These are phyloP conservation scores for Avena atlantica DNA, from an alignment of 176 grass and related monocot species.

Conservation along the genomic window DNA sequence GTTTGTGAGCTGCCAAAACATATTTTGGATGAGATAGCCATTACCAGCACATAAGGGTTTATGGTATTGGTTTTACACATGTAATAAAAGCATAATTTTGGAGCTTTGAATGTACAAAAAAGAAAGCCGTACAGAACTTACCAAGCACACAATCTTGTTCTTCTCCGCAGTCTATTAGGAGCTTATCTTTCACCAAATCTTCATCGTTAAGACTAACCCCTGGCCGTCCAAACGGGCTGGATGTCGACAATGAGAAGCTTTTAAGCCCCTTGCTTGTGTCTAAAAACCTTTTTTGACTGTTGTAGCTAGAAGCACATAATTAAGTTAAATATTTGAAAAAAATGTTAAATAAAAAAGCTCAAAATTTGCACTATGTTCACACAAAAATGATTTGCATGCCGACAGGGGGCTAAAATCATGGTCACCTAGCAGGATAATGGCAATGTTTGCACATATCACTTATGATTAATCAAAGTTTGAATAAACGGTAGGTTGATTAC, in stretches of 20 bases:
- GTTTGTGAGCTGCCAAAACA: slow-evolving; percentile 12
- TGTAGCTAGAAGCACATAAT: slow-evolving; percentile 24
- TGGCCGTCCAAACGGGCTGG: slow-evolving; percentile 51
- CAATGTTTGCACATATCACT: background rate
- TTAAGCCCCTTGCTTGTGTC: slow-evolving; percentile 39
- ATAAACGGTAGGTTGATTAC: background rate
- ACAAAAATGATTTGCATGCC: background rate
- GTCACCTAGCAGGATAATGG: background rate
- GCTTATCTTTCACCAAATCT: slow-evolving; percentile 50
- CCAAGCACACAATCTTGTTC: slow-evolving; percentile 82
- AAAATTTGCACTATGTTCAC: background rate
- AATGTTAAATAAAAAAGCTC: background rate
- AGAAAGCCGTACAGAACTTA: slow-evolving; percentile 47
- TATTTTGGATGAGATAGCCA: slow-evolving; percentile 18
- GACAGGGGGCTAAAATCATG: background rate
- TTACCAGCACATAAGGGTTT: background rate
- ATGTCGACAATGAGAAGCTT: slow-evolving; percentile 43
- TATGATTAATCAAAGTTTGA: background rate
- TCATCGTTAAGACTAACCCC: slow-evolving; percentile 50
- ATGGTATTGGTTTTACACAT: background rate
- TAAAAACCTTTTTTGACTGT: slow-evolving; percentile 38
- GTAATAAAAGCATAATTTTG: background rate
- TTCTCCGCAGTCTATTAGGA: slow-evolving; percentile 82
- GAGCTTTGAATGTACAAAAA: slow-evolving; percentile 13
- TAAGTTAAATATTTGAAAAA: slow-evolving; percentile 1